phyloP scores from a whole-genome alignment of 805 yeast genomes.

The Starmerella vaccinii region DNA sequence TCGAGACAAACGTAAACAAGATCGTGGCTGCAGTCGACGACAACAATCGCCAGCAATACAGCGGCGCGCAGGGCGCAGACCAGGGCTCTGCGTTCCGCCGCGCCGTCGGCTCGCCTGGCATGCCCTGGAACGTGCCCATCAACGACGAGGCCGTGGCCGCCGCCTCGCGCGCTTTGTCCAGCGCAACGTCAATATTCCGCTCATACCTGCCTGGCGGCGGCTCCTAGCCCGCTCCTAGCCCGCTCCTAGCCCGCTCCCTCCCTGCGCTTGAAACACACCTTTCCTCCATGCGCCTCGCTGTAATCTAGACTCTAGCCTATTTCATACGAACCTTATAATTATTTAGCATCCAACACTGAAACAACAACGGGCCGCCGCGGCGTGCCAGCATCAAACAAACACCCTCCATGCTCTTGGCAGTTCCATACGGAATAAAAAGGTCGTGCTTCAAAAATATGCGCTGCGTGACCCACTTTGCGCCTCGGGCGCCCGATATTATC shows the following conservation, averaged over 20 bases:
- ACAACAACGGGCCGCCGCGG: no score
- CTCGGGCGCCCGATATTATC: background rate
- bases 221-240: no score
- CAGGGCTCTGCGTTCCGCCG: background rate
- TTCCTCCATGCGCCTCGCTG: background rate
- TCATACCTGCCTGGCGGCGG: slow-evolving; percentile 21
- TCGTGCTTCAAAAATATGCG: no score
- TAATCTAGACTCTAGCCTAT: background rate
- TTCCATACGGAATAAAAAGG: no score
- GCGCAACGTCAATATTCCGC: slow-evolving; percentile 22
- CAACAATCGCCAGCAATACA: slow-evolving; percentile 26
- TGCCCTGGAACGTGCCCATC: slow-evolving; percentile 5
- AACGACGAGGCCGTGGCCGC: slow-evolving; percentile 20
- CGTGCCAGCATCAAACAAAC: no score
- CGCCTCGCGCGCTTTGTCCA: slow-evolving; percentile 22
- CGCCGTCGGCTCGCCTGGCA: background rate
- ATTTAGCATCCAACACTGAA: background rate
- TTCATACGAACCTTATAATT: background rate
- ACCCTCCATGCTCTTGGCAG: no score
- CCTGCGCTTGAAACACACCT: no score
- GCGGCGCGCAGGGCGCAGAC: slow-evolving; percentile 15
- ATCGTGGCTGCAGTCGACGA: slow-evolving; percentile 55
- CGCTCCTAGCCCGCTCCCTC: no score
- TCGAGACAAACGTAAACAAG: slow-evolving; percentile 73
- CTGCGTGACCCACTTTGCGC: no score